These are phyloP conservation scores for Moricandia moricandioides DNA, from an alignment of 345 rosid genomes.

Conservation along the genomic window DNA sequence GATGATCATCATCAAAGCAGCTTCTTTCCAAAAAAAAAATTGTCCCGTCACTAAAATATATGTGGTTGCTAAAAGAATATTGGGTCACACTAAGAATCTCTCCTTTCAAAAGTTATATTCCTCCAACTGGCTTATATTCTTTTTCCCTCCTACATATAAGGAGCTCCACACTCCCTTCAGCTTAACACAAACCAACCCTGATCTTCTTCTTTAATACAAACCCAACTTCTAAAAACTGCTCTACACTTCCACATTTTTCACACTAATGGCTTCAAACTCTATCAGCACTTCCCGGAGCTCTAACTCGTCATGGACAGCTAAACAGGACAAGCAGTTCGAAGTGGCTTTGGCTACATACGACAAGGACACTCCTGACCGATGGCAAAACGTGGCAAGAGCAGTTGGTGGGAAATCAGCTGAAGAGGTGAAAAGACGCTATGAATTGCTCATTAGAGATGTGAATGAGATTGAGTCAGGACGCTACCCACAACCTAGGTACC, in stretches of 20 bases:
- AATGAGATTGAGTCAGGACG: constrained; percentile 79
- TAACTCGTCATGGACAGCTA: constrained; percentile 49
- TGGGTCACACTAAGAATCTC: constrained; percentile 22
- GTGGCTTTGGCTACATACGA: constrained; percentile 69
- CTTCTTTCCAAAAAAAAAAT: neutral
- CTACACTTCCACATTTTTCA: constrained; percentile 3
- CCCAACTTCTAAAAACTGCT: constrained; percentile 2
- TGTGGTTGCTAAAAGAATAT: constrained; percentile 32
- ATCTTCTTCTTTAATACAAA: constrained; percentile 17
- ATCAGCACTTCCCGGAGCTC: constrained; percentile 25
- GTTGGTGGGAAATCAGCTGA: constrained; percentile 75
- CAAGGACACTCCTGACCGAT: constrained; percentile 84
- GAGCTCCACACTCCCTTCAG: constrained; percentile 28
- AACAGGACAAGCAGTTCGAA: constrained; percentile 77
- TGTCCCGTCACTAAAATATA: constrained; percentile 12
- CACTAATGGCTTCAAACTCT: constrained; percentile 36
- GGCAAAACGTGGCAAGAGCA: constrained; percentile 82
- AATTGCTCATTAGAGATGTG: constrained; percentile 66
- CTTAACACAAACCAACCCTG: constrained; percentile 16
- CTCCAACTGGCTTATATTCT: constrained; percentile 28
- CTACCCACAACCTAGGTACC: constrained; percentile 66
- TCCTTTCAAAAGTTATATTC: constrained; percentile 33
- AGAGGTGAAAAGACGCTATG: constrained; percentile 76
- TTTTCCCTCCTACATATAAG: constrained; percentile 31
- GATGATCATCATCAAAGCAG: neutral